phyloP scores from a whole-genome alignment of 1,139 yeast species.

The Oligophagozyma castellii region DNA sequence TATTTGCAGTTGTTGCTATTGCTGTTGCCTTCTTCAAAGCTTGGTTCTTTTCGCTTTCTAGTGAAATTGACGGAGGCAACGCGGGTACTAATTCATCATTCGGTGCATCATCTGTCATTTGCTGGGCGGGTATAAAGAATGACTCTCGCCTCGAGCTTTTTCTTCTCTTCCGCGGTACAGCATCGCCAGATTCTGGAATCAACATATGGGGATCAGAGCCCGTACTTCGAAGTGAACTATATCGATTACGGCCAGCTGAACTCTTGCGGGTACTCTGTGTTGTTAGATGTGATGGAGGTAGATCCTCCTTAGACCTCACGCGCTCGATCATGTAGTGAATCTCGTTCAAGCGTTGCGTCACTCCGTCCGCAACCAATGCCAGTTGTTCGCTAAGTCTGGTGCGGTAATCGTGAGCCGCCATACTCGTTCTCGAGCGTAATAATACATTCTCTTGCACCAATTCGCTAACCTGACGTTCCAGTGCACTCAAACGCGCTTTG shows the following conservation, averaged over 20 bases:
- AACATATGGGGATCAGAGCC: conserved; percentile 6
- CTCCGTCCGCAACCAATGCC: no score
- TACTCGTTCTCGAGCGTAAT: conserved; percentile 27
- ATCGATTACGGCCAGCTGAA: no score
- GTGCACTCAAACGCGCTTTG: conserved; percentile 33
- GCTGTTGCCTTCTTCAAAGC: conserved; percentile 1
- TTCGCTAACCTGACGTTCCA: conserved; percentile 36
- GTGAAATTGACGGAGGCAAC: conserved; percentile 8
- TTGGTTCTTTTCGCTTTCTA: conserved; percentile 2
- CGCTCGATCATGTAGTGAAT: conserved; percentile 1
- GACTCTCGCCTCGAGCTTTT: conserved; percentile 29
- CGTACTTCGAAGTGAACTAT: conserved; percentile 1
- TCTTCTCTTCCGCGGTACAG: conserved; percentile 21
- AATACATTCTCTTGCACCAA: conserved; percentile 35
- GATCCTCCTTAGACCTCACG: not conserved
- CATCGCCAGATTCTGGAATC: conserved; percentile 3
- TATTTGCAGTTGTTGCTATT: not conserved
- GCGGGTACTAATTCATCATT: no score
- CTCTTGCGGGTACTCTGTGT: no score
- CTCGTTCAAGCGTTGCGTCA: conserved; percentile 1
- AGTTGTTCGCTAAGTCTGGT: no score
- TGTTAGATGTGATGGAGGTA: not conserved
- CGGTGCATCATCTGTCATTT: not conserved
- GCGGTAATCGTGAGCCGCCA: no score
- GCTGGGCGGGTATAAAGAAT: conserved; percentile 19